Conservation (phyloP, 192 early-diverging fungal genomes). For the Spizellomyces sp. region DNA sequence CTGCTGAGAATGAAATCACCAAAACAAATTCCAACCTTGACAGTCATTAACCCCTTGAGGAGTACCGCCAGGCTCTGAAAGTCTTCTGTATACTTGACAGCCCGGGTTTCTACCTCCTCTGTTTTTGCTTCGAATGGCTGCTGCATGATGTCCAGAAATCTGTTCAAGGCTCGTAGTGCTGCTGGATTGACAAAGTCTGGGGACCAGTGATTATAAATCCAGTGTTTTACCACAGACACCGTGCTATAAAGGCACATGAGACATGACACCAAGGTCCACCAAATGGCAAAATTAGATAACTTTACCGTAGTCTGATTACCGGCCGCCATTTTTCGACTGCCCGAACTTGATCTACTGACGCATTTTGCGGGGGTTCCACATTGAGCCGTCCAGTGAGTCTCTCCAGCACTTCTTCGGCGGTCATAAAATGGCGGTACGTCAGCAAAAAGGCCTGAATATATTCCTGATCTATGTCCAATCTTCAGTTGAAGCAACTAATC, state of each 20-base stretch:
- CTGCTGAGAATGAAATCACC: neutral
- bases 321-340: conserved; percentile 13
- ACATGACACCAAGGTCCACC: neutral
- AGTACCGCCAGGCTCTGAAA: conserved; percentile 2
- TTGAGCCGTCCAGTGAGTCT: conserved; percentile 16
- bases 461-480: conserved; percentile 7
- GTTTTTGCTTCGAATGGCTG: neutral
- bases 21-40: conserved; percentile 8
- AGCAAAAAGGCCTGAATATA: conserved; percentile 23
- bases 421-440: conserved; percentile 17
- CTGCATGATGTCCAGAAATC: conserved; percentile 3
- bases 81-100: neutral
- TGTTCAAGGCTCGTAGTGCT: neutral
- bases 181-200: conserved; percentile 7
- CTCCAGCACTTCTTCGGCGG: conserved; percentile 1
- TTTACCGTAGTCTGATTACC: conserved; percentile 25
- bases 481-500: neutral
- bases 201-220: conserved; percentile 10
- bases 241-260: neutral
- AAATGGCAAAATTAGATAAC: neutral
- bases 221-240: conserved; percentile 20
- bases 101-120: neutral
- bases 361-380: conserved; percentile 1
- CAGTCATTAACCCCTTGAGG: neutral
- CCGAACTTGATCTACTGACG: neutral